Conservation (phyloP, 2,329 filamentous ascomycete species). For the Ophiobolus disseminans region DNA sequence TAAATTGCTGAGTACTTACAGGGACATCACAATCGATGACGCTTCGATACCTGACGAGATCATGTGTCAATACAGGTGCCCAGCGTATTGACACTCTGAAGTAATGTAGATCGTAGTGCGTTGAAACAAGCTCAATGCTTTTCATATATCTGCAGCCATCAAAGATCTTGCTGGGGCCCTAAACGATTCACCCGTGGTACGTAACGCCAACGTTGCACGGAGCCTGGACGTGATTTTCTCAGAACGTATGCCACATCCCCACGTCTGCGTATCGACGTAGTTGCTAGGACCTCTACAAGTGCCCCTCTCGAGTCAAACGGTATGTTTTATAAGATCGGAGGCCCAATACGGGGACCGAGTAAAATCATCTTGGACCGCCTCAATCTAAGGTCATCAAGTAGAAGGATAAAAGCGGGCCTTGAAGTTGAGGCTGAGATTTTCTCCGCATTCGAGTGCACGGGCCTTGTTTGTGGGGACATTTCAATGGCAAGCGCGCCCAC, state of each 20-base stretch:
- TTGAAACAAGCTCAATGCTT: slow-evolving; percentile 13
- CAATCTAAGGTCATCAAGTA: neutral
- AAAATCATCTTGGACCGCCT: too few species aligned
- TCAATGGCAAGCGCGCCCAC: neutral
- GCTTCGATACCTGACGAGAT: neutral
- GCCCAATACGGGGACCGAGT: too few species aligned
- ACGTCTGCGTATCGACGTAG: too few species aligned
- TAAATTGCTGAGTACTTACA: neutral
- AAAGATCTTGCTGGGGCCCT: too few species aligned
- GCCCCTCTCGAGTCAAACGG: too few species aligned
- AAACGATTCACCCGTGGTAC: too few species aligned
- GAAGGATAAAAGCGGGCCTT: neutral
- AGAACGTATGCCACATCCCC: too few species aligned
- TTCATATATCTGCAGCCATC: slow-evolving; percentile 3
- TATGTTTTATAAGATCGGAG: too few species aligned
- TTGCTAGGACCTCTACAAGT: too few species aligned
- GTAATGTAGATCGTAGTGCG: slow-evolving; percentile 1
- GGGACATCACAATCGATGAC: slow-evolving; percentile 2
- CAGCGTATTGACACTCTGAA: neutral
- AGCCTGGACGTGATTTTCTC: too few species aligned
- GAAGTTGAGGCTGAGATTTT: neutral
- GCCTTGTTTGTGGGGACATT: slow-evolving; percentile 1
- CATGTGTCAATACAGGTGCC: neutral
- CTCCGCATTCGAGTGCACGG: neutral
- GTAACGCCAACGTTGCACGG: too few species aligned